These are phyloP conservation scores for Fraxinus nigra DNA, from an alignment of 305 asterid genomes.

Conservation along the genomic window DNA sequence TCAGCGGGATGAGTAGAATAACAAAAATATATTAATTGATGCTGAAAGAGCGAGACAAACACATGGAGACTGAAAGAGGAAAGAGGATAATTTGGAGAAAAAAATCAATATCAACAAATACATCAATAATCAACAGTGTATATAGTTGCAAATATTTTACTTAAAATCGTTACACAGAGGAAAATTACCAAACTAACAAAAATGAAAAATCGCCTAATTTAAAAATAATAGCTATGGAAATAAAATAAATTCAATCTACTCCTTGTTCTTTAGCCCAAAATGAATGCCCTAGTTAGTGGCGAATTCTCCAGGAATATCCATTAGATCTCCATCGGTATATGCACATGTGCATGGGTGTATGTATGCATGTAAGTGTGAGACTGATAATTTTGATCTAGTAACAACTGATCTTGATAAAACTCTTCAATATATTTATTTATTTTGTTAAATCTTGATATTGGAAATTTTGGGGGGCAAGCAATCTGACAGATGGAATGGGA, in stretches of 20 bases:
- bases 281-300: neutral
- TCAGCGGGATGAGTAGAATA: neutral
- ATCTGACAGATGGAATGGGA: neutral
- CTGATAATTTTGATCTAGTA: neutral
- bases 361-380: neutral
- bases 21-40: neutral
- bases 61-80: neutral
- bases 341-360: neutral
- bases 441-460: neutral
- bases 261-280: neutral
- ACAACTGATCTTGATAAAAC: neutral
- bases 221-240: neutral
- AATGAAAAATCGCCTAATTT: neutral
- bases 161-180: neutral
- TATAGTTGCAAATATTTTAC: neutral
- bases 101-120: neutral
- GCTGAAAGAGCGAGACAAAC: neutral
- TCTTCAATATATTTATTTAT: neutral
- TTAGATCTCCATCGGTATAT: neutral
- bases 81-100: neutral
- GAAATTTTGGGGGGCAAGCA: neutral
- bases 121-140: neutral
- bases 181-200: neutral
- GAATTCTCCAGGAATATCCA: neutral
- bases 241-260: neutral